Evolutionary conservation across 2,329 filamentous ascomycete species (phyloP), one percentile per base, ranked within the genome.

Genomic region (Sphaerulina vaccinii): DNA sequence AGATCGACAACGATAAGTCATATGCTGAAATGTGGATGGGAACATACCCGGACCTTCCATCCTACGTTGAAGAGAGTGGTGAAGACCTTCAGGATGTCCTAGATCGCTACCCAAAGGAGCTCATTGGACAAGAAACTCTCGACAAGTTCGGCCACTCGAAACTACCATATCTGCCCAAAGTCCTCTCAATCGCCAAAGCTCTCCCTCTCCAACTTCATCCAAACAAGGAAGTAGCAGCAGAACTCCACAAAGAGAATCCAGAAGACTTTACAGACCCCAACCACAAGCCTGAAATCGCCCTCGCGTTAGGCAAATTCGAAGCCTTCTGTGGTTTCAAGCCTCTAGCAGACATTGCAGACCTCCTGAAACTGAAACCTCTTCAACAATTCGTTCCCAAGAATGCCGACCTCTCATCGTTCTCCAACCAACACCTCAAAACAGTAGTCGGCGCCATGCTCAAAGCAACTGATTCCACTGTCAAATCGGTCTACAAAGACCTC

Each of bases 241-340:
- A 83, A 61, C 76, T 90, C 2, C 85, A 90, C 70, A 66, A 77
- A 48, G 67, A 81, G 57, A 76, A 88, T 48, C 85, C 86, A 0
- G 69, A 81, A 2, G 79, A 82, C 51, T 90, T 87, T 67, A 81
- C 80, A 1, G 86, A 91, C 58, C 72, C 79, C 2, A 90, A 90
- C 67, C 86, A 90, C 74, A 90, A 90, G 70, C 87, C 87, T 1
- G 87, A 91, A 65, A 90, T 91, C 47, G 86, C 87, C 1, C 73
- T 91, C 1, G 86, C 87, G 0, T 71, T 90, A 1, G 77, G 79
- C 10, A 79, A 82, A 18, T 90, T 91, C 61, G 86, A 90, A 67
- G 82, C 86, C 0, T 90, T 91, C 60, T 84, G 83, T 8, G 87
- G 87, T 5, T 90, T 84, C 73, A 90, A 88, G 64, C 82, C 85